A percentile compares a stretch with the other conserved stretches of the same genome.
Evolutionary conservation across 805 yeast genomes (phyloP).

Genomic region (Barnettozyma populi): DNA sequence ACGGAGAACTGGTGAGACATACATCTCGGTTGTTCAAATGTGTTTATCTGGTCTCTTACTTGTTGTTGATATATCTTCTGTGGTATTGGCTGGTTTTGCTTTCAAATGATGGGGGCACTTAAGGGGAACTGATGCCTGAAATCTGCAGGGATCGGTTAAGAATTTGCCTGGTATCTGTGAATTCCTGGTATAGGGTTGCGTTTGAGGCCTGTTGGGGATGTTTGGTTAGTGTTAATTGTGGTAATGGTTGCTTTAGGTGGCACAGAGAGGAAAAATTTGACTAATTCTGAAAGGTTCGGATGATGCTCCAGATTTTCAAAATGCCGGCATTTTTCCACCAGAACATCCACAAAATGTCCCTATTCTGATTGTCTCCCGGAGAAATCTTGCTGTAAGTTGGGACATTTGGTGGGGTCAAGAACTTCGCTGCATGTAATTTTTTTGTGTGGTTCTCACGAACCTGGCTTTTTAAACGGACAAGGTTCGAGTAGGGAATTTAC

Average conservation of each 20-base stretch:
- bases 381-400: neutral
- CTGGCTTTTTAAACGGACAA: too few species aligned
- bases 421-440: neutral
- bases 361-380: neutral
- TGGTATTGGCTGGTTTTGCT: neutral
- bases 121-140: neutral
- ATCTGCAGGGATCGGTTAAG: neutral
- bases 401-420: neutral
- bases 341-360: neutral
- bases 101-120: neutral
- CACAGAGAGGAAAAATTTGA: neutral
- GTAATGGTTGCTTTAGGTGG: neutral
- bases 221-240: neutral
- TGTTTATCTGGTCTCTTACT: neutral
- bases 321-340: neutral
- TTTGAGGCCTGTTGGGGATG: neutral
- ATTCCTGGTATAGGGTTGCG: neutral
- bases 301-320: neutral
- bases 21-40: conserved; percentile 14
- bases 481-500: too few species aligned
- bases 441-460: too few species aligned
- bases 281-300: neutral
- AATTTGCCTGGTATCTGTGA: neutral
- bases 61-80: neutral
- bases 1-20: conserved; percentile 19